Evolutionary conservation across 2,329 filamentous ascomycete genomes (phyloP).

Genomic region (Penicillium sclerotigenum): DNA sequence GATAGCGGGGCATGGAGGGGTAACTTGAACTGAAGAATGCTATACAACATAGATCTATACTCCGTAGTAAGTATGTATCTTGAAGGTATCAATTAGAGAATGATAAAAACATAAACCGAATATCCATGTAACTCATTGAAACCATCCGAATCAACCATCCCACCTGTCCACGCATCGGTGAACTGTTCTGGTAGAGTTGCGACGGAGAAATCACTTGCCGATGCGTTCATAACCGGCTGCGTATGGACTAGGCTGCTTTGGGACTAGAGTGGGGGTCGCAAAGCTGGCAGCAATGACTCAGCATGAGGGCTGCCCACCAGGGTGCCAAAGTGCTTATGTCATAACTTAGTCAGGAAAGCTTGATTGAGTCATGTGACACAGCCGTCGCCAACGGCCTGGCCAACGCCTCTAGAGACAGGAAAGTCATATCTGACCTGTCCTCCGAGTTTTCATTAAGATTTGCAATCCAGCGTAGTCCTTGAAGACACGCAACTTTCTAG

Average conservation of each 20-base stretch:
- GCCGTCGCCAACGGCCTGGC: background rate
- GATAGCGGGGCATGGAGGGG: constrained; percentile 24
- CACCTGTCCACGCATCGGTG: constrained; percentile 23
- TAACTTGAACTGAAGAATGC: background rate
- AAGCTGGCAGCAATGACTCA: constrained; percentile 2
- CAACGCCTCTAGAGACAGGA: background rate
- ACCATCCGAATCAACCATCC: background rate
- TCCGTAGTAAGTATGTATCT: background rate
- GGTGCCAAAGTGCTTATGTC: background rate
- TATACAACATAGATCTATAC: background rate
- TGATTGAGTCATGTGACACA: background rate
- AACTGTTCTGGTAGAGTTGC: constrained; percentile 23
- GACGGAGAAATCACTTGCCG: constrained; percentile 24
- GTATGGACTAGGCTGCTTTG: constrained; percentile 17
- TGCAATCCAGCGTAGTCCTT: background rate
- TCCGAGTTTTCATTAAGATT: background rate
- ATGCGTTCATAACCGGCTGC: constrained; percentile 22
- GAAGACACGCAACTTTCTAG: background rate
- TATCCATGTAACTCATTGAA: background rate
- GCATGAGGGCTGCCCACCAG: background rate
- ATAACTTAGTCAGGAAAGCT: constrained; percentile 8
- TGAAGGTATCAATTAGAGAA: background rate
- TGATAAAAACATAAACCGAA: background rate
- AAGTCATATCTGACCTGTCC: background rate
- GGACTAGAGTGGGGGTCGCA: constrained; percentile 34